A percentile compares a stretch with the other conserved stretches of the same genome.
phyloP scores from a whole-genome alignment of 2,329 filamentous ascomycete genomes.

The Plectosphaerella sp. region DNA sequence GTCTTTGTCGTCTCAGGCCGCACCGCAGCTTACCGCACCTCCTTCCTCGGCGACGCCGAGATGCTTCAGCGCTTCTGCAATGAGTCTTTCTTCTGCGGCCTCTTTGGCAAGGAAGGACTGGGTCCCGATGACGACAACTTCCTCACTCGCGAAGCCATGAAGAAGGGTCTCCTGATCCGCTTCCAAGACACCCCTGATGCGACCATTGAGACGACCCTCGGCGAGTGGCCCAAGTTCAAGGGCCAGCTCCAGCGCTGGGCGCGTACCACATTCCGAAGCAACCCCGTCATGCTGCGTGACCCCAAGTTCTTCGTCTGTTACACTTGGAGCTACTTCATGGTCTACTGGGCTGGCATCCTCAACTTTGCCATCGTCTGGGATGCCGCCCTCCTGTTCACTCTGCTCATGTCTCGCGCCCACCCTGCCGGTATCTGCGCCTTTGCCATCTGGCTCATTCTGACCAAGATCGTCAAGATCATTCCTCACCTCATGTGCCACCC shows the following conservation, averaged over 20 bases:
- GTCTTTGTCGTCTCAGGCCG: slow-evolving; percentile 55
- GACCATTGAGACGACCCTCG: slow-evolving; percentile 48
- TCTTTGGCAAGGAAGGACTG: slow-evolving; percentile 32
- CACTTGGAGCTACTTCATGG: slow-evolving; percentile 43
- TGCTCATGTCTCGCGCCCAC: neutral
- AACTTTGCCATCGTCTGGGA: slow-evolving; percentile 56
- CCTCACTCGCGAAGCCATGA: slow-evolving; percentile 48
- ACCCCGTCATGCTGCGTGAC: slow-evolving; percentile 43
- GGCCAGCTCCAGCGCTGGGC: slow-evolving; percentile 53
- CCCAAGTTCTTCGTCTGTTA: slow-evolving; percentile 29
- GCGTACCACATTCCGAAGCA: slow-evolving; percentile 54
- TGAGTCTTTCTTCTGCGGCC: slow-evolving; percentile 44
- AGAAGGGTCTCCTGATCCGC: slow-evolving; percentile 44
- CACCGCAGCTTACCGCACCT: slow-evolving; percentile 45
- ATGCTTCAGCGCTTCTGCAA: slow-evolving; percentile 41
- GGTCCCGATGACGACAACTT: slow-evolving; percentile 60
- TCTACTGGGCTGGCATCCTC: slow-evolving; percentile 47
- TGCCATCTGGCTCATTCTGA: slow-evolving; percentile 43
- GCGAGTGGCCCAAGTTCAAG: slow-evolving; percentile 42
- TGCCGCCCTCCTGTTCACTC: slow-evolving; percentile 23
- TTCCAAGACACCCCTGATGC: slow-evolving; percentile 48
- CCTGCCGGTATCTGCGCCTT: slow-evolving; percentile 5
- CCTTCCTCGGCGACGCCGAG: slow-evolving; percentile 36
- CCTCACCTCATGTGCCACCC: slow-evolving; percentile 48
- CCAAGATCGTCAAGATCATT: slow-evolving; percentile 53